Percentiles rank a stretch among this genome's conserved stretches.
Conservation (phyloP, 441 rosid genomes). For the Sinapis alba region DNA sequence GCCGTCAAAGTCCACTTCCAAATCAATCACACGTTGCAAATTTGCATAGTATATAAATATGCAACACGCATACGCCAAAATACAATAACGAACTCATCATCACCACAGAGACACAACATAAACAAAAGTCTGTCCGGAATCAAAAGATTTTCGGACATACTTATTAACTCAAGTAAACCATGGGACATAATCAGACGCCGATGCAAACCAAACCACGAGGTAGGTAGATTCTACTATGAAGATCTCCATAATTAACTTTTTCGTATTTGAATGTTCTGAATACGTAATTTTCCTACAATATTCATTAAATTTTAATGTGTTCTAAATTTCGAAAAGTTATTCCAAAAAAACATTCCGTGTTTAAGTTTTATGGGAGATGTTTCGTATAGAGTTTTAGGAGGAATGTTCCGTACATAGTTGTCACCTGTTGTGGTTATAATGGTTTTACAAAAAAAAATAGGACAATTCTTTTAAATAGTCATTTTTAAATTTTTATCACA, state of each 20-base stretch:
- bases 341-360: not conserved
- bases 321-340: not conserved
- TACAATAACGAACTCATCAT: not conserved
- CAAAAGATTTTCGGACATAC: not conserved
- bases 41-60: not conserved
- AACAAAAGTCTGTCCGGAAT: not conserved
- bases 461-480: too few species aligned
- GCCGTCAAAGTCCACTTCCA: not conserved
- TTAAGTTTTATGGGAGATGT: too few species aligned
- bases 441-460: not conserved
- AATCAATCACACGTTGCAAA: not conserved
- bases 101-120: not conserved
- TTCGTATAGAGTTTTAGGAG: too few species aligned
- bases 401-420: too few species aligned
- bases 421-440: not conserved
- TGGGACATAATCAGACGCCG: slow-evolving; percentile 1
- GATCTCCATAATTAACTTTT: not conserved
- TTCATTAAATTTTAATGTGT: not conserved
- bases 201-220: slow-evolving; percentile 1
- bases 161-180: not conserved
- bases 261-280: not conserved
- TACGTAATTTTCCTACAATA: not conserved
- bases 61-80: not conserved
- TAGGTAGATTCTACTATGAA: not conserved
- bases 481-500: too few species aligned